Evolutionary conservation across 805 yeast species (phyloP), one percentile per base, ranked within the genome.

Genomic region (Kuraishia piskuri): DNA sequence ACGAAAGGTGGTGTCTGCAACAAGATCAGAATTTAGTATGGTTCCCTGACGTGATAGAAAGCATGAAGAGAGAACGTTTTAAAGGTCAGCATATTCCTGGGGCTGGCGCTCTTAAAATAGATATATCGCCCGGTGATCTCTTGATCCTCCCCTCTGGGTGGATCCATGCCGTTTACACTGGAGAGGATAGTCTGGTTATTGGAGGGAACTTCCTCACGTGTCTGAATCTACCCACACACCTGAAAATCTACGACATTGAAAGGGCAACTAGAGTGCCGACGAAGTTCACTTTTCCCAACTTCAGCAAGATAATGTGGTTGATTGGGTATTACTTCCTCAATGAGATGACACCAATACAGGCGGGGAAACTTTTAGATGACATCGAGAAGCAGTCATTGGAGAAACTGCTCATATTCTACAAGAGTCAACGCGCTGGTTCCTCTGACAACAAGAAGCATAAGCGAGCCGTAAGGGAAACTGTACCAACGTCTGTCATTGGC

Each of bases 111-210:
- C 52, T 68, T 40, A 54, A 71, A 57, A 57, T 64, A 46, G 65
- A 67, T 50, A 56, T 67, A 17, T 50, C 51, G 14, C 77, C 79
- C 1, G 95, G 95, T 0, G 96, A 90, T 61, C 74, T 90, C 23
- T 76, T 90, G 68, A 73, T 90, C 14, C 84, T 90, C 20, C 97
- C 97, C 2, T 83, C 94, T 46, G 96, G 96, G 0, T 90, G 96
- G 95, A 90, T 90, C 50, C 97, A 90, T 67, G 83, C 94, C 0
- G 97, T 90, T 0, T 82, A 82, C 61, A 90, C 97, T 0, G 92
- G 96, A 0, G 69, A 71, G 17, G 96, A 90, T 63, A 80, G 95
- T 0, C 69, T 90, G 2, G 90, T 90, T 2, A 79, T 90, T 53
- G 97, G 97, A 2, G 97, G 97, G 0, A 90, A 90, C 64, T 90